phyloP scores from a whole-genome alignment of 2,329 filamentous ascomycete species.

The Pseudocercospora fijiensis region DNA sequence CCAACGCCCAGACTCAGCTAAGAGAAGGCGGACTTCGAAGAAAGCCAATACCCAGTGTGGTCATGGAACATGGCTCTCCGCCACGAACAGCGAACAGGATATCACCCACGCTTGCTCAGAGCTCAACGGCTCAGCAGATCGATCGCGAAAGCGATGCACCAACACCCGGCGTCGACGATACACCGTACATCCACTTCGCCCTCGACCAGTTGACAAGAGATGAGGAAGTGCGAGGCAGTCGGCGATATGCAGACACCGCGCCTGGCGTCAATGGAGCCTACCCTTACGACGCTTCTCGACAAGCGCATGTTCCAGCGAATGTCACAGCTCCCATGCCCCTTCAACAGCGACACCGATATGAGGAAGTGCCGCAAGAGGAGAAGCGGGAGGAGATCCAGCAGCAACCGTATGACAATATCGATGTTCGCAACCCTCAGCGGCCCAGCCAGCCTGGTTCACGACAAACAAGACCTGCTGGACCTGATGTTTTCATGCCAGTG shows the following conservation, averaged over 20 bases:
- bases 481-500: slow-evolving; percentile 39
- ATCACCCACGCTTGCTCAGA: slow-evolving; percentile 30
- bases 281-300: slow-evolving; percentile 21
- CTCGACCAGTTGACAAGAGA: slow-evolving; percentile 81
- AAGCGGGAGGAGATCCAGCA: slow-evolving; percentile 17
- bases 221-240: slow-evolving; percentile 60
- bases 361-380: slow-evolving; percentile 26
- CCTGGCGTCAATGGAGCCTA: slow-evolving; percentile 27
- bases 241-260: slow-evolving; percentile 46
- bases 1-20: slow-evolving; percentile 8
- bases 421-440: slow-evolving; percentile 20
- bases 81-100: slow-evolving; percentile 14
- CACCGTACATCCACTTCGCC: slow-evolving; percentile 84
- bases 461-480: slow-evolving; percentile 19
- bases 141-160: slow-evolving; percentile 44
- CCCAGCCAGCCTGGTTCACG: slow-evolving; percentile 9
- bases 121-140: slow-evolving; percentile 35
- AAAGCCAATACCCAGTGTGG: slow-evolving; percentile 39
- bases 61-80: slow-evolving; percentile 29
- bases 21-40: slow-evolving; percentile 33
- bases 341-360: slow-evolving; percentile 25
- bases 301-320: slow-evolving; percentile 15
- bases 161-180: slow-evolving; percentile 79
- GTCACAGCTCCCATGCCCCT: slow-evolving; percentile 15
- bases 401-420: slow-evolving; percentile 16